Percentiles rank a stretch among this genome's conserved stretches.
These are phyloP conservation scores for Scleroderma bovista DNA, from an alignment of 768 basidiomycete genomes.

Conservation along the genomic window DNA sequence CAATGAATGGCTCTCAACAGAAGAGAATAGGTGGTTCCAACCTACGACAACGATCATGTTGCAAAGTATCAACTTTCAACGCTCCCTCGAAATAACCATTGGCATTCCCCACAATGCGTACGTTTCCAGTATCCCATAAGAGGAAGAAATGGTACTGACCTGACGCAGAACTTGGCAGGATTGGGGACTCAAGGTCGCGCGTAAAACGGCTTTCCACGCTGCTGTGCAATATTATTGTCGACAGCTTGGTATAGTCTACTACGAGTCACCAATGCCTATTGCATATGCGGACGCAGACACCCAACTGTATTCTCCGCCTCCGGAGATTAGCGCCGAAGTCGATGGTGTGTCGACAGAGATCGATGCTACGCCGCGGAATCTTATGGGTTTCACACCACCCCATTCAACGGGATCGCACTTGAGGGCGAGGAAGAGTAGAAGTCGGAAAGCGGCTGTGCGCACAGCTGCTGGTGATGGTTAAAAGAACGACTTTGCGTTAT, in stretches of 20 bases:
- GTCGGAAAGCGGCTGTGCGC: constrained; percentile 30
- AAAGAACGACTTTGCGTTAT: neutral
- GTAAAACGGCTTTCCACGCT: constrained; percentile 75
- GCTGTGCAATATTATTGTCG: constrained; percentile 69
- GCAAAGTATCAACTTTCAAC: constrained; percentile 61
- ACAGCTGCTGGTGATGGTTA: constrained; percentile 13
- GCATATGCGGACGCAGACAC: constrained; percentile 33
- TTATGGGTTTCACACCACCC: constrained; percentile 28
- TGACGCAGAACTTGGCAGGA: constrained; percentile 37
- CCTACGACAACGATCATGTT: constrained; percentile 59
- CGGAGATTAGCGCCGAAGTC: constrained; percentile 26
- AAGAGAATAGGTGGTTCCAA: constrained; percentile 76
- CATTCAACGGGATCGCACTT: constrained; percentile 10
- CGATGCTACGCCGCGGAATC: constrained; percentile 9
- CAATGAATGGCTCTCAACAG: constrained; percentile 73
- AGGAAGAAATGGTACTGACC: constrained; percentile 1
- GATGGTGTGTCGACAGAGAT: constrained; percentile 20
- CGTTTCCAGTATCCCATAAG: constrained; percentile 6
- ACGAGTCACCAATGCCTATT: constrained; percentile 58
- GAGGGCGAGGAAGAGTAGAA: constrained; percentile 28
- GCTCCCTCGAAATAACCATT: constrained; percentile 64
- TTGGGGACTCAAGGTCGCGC: constrained; percentile 56
- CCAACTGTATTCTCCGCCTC: constrained; percentile 4
- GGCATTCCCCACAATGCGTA: constrained; percentile 51
- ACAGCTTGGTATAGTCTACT: constrained; percentile 60